Conservation (phyloP, 2,329 filamentous ascomycete genomes). For the Raffaelea ambrosiae region DNA sequence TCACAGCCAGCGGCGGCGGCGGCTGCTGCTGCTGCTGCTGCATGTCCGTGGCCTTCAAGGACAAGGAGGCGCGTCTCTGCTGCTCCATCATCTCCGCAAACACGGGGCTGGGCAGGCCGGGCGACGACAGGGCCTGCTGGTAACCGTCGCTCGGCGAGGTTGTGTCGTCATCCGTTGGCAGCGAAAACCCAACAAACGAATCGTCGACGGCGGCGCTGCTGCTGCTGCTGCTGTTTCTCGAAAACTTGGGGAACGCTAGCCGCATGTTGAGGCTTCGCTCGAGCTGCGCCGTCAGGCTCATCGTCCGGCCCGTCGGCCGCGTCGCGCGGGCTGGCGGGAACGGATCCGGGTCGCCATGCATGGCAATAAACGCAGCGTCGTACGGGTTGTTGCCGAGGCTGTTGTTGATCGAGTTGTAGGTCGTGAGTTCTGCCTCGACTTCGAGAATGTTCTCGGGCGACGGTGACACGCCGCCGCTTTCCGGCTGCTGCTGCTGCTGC, state of each 20-base stretch:
- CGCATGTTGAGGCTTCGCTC: constrained; percentile 15
- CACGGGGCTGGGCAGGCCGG: constrained; percentile 18
- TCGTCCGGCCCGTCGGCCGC: constrained; percentile 14
- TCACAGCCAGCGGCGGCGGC: constrained; percentile 31
- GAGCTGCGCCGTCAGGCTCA: constrained; percentile 22
- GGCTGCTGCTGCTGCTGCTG: constrained; percentile 4
- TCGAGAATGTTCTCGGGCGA: constrained; percentile 11
- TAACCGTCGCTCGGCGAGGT: not conserved
- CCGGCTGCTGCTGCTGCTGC: not conserved
- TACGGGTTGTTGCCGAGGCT: constrained; percentile 19
- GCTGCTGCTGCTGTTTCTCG: not conserved
- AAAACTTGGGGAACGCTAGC: not conserved
- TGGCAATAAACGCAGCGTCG: constrained; percentile 17
- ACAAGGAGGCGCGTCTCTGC: constrained; percentile 12
- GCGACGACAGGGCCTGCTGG: constrained; percentile 3
- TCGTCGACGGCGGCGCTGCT: too few relatives aligned
- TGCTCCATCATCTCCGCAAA: constrained; percentile 17
- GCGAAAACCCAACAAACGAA: too few relatives aligned
- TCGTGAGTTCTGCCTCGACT: constrained; percentile 13
- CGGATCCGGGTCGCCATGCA: not conserved
- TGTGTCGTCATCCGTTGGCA: not conserved
- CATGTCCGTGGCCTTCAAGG: not conserved
- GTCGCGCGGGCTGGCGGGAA: constrained; percentile 1
- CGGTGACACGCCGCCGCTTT: not conserved
- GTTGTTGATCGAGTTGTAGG: constrained; percentile 14